Base-by-base conservation (phyloP, 2,329 filamentous ascomycete genomes). In the Fusarium pseudograminearum region DNA sequence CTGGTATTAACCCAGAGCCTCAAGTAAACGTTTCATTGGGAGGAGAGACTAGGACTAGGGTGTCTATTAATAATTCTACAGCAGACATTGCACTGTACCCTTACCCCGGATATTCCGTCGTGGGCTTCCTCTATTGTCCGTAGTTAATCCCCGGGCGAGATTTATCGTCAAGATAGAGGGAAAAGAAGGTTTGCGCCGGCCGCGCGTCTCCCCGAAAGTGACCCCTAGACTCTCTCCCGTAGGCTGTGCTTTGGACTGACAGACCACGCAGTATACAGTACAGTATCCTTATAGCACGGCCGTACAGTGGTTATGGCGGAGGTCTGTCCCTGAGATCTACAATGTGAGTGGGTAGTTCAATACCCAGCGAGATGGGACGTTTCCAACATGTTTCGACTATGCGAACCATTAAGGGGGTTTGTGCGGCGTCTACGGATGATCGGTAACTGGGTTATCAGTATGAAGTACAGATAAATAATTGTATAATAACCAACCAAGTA, bases 311-410 rank as follows among this genome's bases (percentile, higher is more conserved):
- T 36, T 36, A 40, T 40, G 40, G 22, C 8, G 40, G 40, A 24
- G 40, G 22, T 42, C 4, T 16, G 20, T 42, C 16, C 15, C 40
- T 24, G 33, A 8, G 47, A 14, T 34, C 16, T n/a, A 15, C 24
- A 18, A 26, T 28, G 11, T 28, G 42, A 48, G 52, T 46, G 31
- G 52, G 22, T 38, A 41, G 15, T 24, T 44, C 33, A 40, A 24
- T n/a, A 45, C 28, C 33, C 18, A 28, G 36, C 48, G 31, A 51
- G 31, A 44, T 18, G 47, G 10, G 20, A 59, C 12, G 61, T 53
- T 65, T 65, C 48, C 41, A 28, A 36, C 12, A 31, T 38, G 61
- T 65, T 65, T 65, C 60, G 45, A 46, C 41, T 59, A 41, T 52
- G 61, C 40, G 36, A 59, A 63, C 33, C 34, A 20, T 45, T 31